These are phyloP conservation scores for Nigrograna mackinnonii DNA, from an alignment of 2,329 filamentous ascomycete species.

Conservation along the genomic window DNA sequence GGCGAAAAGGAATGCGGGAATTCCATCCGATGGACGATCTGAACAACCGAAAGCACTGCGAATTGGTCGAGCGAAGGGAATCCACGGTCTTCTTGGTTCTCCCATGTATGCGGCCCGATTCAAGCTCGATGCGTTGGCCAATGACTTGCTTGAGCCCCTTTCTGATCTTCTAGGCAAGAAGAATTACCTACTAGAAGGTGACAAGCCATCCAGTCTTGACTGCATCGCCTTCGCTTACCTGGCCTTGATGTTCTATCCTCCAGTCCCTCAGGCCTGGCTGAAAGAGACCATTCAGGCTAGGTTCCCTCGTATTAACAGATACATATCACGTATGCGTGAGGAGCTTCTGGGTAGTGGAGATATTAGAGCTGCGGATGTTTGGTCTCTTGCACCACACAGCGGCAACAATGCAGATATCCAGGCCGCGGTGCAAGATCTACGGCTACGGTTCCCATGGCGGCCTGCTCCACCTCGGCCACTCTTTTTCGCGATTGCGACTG, in stretches of 20 bases:
- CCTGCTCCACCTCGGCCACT: constrained; percentile 7
- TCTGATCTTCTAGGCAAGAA: constrained; percentile 63
- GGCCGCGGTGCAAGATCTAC: background rate
- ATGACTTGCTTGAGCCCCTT: constrained; percentile 71
- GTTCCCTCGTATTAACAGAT: constrained; percentile 42
- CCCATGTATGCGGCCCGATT: constrained; percentile 76
- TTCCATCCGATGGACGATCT: constrained; percentile 35
- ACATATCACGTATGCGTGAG: constrained; percentile 39
- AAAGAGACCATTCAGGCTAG: constrained; percentile 58
- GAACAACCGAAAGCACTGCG: constrained; percentile 47
- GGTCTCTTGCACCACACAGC: constrained; percentile 21
- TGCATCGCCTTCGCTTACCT: constrained; percentile 83
- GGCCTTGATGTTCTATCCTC: constrained; percentile 68
- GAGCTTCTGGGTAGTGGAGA: constrained; percentile 26
- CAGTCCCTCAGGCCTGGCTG: constrained; percentile 66
- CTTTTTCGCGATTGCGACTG: background rate
- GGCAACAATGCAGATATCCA: background rate
- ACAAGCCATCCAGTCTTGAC: constrained; percentile 68
- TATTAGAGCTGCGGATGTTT: constrained; percentile 24
- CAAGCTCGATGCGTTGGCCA: constrained; percentile 72
- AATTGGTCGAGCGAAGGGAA: constrained; percentile 59
- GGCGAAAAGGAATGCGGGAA: constrained; percentile 38
- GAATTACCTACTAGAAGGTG: constrained; percentile 57
- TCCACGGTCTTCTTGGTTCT: constrained; percentile 64
- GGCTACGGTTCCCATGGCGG: constrained; percentile 27